phyloP scores from a whole-genome alignment of 2,329 filamentous ascomycete species.

The Colletotrichum brevisporum region DNA sequence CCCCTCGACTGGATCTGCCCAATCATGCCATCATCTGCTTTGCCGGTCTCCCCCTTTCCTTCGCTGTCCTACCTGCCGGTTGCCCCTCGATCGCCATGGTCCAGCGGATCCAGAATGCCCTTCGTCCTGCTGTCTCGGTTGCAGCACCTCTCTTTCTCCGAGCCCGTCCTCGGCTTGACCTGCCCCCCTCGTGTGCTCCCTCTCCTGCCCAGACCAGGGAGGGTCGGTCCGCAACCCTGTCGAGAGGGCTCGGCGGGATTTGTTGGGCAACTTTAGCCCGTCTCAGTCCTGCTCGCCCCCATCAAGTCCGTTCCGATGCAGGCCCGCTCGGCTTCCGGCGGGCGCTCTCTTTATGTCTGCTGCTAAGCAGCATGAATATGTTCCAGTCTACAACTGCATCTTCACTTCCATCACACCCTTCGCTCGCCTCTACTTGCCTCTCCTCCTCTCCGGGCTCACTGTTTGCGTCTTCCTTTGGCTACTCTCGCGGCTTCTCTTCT shows the following conservation, averaged over 20 bases:
- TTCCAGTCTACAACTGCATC: conserved; percentile 27
- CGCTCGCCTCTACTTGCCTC: conserved; percentile 26
- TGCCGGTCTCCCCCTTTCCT: conserved; percentile 12
- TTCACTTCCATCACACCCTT: conserved; percentile 16
- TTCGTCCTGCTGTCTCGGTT: conserved; percentile 30
- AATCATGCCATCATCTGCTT: conserved; percentile 35
- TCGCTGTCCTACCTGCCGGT: conserved; percentile 12
- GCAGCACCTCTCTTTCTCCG: conserved; percentile 26
- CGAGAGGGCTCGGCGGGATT: conserved; percentile 24
- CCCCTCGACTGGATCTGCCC: conserved; percentile 15
- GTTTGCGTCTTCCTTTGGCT: conserved; percentile 12
- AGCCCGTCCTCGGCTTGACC: conserved; percentile 34
- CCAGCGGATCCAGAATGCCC: conserved; percentile 30
- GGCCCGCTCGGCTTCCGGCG: conserved; percentile 37
- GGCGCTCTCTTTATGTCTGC: conserved; percentile 33
- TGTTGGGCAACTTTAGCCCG: conserved; percentile 29
- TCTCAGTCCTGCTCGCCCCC: conserved; percentile 22
- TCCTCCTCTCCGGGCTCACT: conserved; percentile 9
- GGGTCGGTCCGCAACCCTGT: conserved; percentile 26
- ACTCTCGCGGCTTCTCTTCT: conserved; percentile 9
- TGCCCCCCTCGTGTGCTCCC: conserved; percentile 7
- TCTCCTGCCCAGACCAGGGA: conserved; percentile 11
- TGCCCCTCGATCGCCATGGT: conserved; percentile 31
- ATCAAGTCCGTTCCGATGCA: conserved; percentile 28
- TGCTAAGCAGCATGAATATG: conserved; percentile 18